Percentiles rank a stretch among this genome's conserved stretches.
These are phyloP conservation scores for Naganishia friedmannii DNA, from an alignment of 768 basidiomycete genomes.

Conservation along the genomic window DNA sequence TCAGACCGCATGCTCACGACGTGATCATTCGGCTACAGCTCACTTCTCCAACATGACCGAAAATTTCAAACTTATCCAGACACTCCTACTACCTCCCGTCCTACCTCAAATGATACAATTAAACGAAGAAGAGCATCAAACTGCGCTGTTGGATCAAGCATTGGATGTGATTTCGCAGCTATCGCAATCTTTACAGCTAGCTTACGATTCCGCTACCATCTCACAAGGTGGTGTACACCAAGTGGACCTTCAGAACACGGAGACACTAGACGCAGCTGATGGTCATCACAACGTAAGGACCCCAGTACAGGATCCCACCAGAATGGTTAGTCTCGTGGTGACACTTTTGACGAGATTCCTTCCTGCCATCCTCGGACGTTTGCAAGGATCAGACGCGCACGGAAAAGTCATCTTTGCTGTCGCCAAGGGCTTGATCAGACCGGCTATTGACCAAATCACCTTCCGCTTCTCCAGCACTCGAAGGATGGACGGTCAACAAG, in stretches of 20 bases:
- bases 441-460: neutral
- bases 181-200: neutral
- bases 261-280: neutral
- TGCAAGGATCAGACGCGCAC: neutral
- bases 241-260: neutral
- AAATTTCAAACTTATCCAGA: neutral
- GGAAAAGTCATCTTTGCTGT: slow-evolving; percentile 8
- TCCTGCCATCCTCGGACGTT: slow-evolving; percentile 1
- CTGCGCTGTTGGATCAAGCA: neutral
- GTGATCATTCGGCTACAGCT: neutral
- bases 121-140: neutral
- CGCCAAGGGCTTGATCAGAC: slow-evolving; percentile 2
- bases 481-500: neutral
- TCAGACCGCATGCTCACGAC: neutral
- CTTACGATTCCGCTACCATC: neutral
- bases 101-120: neutral
- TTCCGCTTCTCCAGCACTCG: neutral
- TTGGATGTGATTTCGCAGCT: slow-evolving; percentile 3
- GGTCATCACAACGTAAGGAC: neutral
- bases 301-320: neutral
- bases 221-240: neutral
- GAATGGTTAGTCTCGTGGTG: neutral
- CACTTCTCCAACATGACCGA: neutral
- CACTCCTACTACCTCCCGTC: neutral
- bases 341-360: neutral